These are phyloP conservation scores for Tulasnella sp. DNA, from an alignment of 768 basidiomycete species.

Conservation along the genomic window DNA sequence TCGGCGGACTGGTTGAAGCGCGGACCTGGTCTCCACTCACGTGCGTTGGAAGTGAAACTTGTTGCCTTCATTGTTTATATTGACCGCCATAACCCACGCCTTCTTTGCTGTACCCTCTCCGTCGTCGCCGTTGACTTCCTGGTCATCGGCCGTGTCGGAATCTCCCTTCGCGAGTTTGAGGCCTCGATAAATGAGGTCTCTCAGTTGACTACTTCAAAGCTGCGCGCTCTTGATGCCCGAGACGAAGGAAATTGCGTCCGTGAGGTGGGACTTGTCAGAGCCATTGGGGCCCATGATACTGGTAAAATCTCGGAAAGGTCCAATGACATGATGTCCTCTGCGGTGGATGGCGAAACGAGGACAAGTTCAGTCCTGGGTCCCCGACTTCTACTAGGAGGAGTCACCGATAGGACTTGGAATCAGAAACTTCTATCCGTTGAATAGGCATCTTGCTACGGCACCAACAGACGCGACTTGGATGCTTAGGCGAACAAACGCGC, in stretches of 20 bases:
- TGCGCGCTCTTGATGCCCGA: conserved; percentile 94
- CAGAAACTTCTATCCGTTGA: conserved; percentile 82
- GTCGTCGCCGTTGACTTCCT: conserved; percentile 57
- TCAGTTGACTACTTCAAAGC: conserved; percentile 88
- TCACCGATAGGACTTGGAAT: conserved; percentile 95
- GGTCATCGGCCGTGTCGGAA: conserved; percentile 47
- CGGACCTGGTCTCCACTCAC: conserved; percentile 55
- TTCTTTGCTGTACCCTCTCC: conserved; percentile 87
- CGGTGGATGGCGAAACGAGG: conserved; percentile 4
- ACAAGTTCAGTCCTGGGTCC: neutral
- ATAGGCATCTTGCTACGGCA: conserved; percentile 63
- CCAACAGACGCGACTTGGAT: neutral
- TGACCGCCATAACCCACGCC: conserved; percentile 96
- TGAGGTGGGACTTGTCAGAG: conserved; percentile 97
- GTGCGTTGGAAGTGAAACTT: conserved; percentile 92
- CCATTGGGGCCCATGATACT: conserved; percentile 99
- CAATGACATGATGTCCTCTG: conserved; percentile 82
- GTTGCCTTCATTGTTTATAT: conserved; percentile 70
- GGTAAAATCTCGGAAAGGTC: conserved; percentile 91
- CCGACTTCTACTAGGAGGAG: conserved; percentile 33
- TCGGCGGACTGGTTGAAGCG: neutral
- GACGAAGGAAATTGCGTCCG: conserved; percentile 99
- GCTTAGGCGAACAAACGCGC: conserved; percentile 10
- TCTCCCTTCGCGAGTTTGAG: conserved; percentile 56
- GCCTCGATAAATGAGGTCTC: conserved; percentile 96